These are phyloP conservation scores for Xylaria scruposa DNA, from an alignment of 495 filamentous ascomycete species.

Conservation along the genomic window DNA sequence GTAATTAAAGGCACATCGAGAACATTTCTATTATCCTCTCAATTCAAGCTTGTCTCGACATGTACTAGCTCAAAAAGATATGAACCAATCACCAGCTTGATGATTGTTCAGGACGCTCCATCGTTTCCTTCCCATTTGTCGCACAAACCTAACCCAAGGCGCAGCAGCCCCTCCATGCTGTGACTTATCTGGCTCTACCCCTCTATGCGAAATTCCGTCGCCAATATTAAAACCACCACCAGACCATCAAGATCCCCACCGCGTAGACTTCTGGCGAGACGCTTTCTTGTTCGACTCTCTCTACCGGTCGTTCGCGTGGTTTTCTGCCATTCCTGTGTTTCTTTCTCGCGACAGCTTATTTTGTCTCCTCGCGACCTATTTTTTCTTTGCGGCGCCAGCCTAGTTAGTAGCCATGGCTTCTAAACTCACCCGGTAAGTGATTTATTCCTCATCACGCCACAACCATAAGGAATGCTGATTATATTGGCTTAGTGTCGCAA, in stretches of 20 bases:
- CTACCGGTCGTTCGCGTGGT: neutral
- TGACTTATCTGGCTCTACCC: slow-evolving; percentile 27
- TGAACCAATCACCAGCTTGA: slow-evolving; percentile 15
- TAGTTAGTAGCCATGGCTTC: slow-evolving; percentile 42
- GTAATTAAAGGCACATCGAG: neutral
- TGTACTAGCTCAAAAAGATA: neutral
- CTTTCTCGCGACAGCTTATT: neutral
- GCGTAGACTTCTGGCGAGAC: neutral
- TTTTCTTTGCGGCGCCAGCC: slow-evolving; percentile 23
- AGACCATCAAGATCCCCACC: slow-evolving; percentile 25
- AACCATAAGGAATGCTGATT: slow-evolving; percentile 28
- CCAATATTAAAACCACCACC: neutral
- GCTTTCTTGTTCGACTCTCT: neutral
- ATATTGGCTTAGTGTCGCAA: slow-evolving; percentile 76
- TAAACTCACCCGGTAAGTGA: slow-evolving; percentile 47
- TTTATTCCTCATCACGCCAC: slow-evolving; percentile 5
- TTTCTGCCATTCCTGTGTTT: neutral
- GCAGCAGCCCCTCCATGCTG: slow-evolving; percentile 23
- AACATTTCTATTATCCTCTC: neutral
- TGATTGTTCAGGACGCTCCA: slow-evolving; percentile 22
- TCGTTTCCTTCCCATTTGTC: slow-evolving; percentile 9
- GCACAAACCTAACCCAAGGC: slow-evolving; percentile 12
- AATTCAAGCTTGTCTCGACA: neutral
- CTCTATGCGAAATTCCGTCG: slow-evolving; percentile 20
- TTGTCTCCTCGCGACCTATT: neutral